Base-by-base conservation (phyloP, 2,329 filamentous ascomycete genomes). In the Phialophora verrucosa region DNA sequence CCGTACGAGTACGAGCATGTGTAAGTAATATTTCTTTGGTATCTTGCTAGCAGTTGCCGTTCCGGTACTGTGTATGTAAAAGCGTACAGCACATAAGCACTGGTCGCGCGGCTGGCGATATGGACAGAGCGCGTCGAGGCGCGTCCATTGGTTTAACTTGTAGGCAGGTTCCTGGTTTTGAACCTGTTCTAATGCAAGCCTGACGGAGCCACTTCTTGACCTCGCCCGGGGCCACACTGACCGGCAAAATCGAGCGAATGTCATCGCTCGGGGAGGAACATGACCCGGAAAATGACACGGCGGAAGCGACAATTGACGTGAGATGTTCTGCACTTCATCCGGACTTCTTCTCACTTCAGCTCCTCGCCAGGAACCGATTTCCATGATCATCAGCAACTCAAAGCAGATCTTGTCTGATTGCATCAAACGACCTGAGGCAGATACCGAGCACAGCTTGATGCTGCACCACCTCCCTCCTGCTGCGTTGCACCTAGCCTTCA, bases 171-270 rank as follows among this genome's bases (percentile, higher is more conserved):
- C 68, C 63, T 70, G 68, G 65, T 70, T 70, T 68, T 54, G 50
- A 42, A 59, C 44, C 59, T 59, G 63, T 57, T 53, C 68, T 70
- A 70, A 70, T 70, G 68, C 68, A 70, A 70, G 65, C 68, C 68
- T 60, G 59, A 54, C 59, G 59, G 59, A 61, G 59, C 25, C 59
- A 42, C 31, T 29, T 65, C 62, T 47, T 61, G 67, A 64, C 65
- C 65, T 66, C 53, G 50, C 53, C 65, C 63, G 68, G 68, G 67
- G 68, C 68, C 62, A 64, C 63, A 61, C 31, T 47, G 60, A 59
- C 60, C 59, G 63, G 59, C 59, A 61, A 62, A 29, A 25, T 49
- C 60, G 63, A 65, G 57, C 68, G 68, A 70, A 68, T 70, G 60
- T 64, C 55, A 44, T 62, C 63, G 62, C 65, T 47, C 57, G 63